Conservation (phyloP, 768 basidiomycete species). For the Lentinula edodes region DNA sequence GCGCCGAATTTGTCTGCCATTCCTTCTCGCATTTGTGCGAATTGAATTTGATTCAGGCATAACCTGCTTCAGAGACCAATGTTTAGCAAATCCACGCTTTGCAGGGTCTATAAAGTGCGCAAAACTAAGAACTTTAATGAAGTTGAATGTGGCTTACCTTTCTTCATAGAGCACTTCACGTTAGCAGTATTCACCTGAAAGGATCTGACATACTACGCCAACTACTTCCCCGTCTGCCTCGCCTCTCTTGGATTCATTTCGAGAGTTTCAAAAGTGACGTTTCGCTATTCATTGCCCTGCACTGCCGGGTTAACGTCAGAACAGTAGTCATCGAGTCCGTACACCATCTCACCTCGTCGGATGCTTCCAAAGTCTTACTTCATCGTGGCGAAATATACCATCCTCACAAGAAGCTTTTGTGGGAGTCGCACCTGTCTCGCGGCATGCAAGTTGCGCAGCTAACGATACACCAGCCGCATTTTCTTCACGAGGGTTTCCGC, state of each 20-base stretch:
- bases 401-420: no score
- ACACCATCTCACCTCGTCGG: not conserved
- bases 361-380: no score
- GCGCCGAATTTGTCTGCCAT: not conserved
- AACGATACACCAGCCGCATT: not conserved
- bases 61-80: not conserved
- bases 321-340: not conserved
- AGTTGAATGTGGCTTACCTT: not conserved
- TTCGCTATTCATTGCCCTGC: not conserved
- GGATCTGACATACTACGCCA: not conserved
- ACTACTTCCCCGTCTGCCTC: not conserved
- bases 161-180: not conserved
- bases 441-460: not conserved
- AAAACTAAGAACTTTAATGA: not conserved
- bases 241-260: not conserved
- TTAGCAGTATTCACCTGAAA: not conserved
- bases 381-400: no score
- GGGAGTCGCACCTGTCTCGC: not conserved
- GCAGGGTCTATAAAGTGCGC: not conserved
- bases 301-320: not conserved
- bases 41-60: not conserved
- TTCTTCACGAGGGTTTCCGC: not conserved
- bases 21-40: not conserved
- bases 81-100: not conserved
- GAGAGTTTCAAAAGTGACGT: not conserved